Percentiles rank a stretch among this genome's conserved stretches.
Evolutionary conservation across 2,329 filamentous ascomycete genomes (phyloP).

Genomic region (Pseudogymnoascus destructans): DNA sequence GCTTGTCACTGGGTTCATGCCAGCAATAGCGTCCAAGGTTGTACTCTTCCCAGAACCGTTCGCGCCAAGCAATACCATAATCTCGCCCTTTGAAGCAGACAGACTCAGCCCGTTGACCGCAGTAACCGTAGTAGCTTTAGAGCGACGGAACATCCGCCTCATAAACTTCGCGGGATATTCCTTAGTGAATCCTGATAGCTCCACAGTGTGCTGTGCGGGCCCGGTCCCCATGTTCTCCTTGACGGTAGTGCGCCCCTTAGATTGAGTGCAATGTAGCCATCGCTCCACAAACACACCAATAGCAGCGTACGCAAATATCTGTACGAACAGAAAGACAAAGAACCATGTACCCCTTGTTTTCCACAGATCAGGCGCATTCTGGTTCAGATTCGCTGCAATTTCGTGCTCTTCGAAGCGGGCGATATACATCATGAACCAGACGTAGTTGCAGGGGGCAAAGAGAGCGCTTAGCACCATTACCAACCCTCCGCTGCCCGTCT

Average conservation of each 20-base stretch:
- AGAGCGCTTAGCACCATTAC: slow-evolving; percentile 60
- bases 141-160: slow-evolving; percentile 20
- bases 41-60: slow-evolving; percentile 89
- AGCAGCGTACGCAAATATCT: slow-evolving; percentile 65
- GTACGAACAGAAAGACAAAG: slow-evolving; percentile 64
- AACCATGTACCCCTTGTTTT: slow-evolving; percentile 59
- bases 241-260: slow-evolving; percentile 42
- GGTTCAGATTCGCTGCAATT: slow-evolving; percentile 44
- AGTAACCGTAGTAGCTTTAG: slow-evolving; percentile 51
- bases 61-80: slow-evolving; percentile 73
- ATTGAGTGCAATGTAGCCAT: slow-evolving; percentile 61
- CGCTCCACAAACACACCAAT: slow-evolving; percentile 64
- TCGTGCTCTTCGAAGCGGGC: slow-evolving; percentile 61
- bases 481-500: slow-evolving; percentile 41
- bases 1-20: slow-evolving; percentile 61
- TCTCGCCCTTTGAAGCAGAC: slow-evolving; percentile 62
- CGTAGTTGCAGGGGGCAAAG: slow-evolving; percentile 80
- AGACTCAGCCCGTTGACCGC: slow-evolving; percentile 67
- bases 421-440: slow-evolving; percentile 64
- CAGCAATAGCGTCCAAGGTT: slow-evolving; percentile 76
- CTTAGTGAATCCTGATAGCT: slow-evolving; percentile 63
- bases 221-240: slow-evolving; percentile 22
- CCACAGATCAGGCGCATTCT: slow-evolving; percentile 55
- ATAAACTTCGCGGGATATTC: slow-evolving; percentile 53
- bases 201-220: slow-evolving; percentile 44